Percentiles rank a stretch among this genome's conserved stretches.
phyloP scores from a whole-genome alignment of 1,139 yeast genomes.

The Pichia sp. region DNA sequence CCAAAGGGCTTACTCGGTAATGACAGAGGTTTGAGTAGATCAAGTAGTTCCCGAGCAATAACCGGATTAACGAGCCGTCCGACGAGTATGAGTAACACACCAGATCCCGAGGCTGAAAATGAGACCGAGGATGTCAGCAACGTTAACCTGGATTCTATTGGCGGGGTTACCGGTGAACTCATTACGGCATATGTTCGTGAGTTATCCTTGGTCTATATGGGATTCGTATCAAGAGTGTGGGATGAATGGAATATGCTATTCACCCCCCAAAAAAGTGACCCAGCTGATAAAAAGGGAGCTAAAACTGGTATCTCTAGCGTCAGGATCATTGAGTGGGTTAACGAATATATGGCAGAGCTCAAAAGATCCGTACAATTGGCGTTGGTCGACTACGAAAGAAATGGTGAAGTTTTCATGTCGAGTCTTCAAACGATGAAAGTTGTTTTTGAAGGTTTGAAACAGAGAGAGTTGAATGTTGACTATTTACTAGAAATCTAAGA shows the following conservation, averaged over 20 bases:
- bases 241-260: conserved; percentile 17
- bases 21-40: conserved; percentile 11
- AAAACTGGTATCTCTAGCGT: conserved; percentile 5
- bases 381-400: conserved; percentile 16
- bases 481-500: conserved; percentile 13
- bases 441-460: conserved; percentile 11
- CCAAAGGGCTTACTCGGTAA: background rate
- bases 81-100: conserved; percentile 7
- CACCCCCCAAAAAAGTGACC: background rate
- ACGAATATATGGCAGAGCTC: conserved; percentile 12
- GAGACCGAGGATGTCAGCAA: background rate
- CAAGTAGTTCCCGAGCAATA: conserved; percentile 6
- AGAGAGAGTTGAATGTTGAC: conserved; percentile 15
- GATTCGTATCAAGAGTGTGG: conserved; percentile 17
- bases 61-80: conserved; percentile 11
- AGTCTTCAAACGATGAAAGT: conserved; percentile 10
- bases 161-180: conserved; percentile 14
- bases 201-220: conserved; percentile 19
- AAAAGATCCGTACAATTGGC: conserved; percentile 10
- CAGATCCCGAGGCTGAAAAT: background rate
- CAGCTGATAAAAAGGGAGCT: background rate
- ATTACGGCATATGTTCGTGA: conserved; percentile 19
- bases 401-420: conserved; percentile 8
- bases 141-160: conserved; percentile 1
- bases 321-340: conserved; percentile 17